Percentiles rank a stretch among this genome's conserved stretches.
Conservation (phyloP, 495 filamentous ascomycete species). For the Aspergillus biplanus region DNA sequence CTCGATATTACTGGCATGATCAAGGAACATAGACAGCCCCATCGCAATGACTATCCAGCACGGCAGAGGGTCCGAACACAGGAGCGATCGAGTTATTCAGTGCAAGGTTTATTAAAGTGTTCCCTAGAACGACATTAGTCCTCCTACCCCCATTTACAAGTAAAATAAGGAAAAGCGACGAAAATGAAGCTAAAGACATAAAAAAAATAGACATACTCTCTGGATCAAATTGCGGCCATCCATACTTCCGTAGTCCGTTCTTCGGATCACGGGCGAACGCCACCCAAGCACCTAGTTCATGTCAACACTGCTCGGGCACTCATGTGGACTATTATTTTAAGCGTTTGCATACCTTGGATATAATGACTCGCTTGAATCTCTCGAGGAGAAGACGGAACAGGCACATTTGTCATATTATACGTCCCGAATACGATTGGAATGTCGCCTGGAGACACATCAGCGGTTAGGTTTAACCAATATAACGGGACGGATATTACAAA, state of each 20-base stretch:
- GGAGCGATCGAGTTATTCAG: no score
- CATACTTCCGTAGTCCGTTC: conserved; percentile 38
- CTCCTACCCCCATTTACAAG: no score
- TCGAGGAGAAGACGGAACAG: not conserved
- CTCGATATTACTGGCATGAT: no score
- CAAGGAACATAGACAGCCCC: no score
- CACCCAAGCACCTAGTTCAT: conserved; percentile 46
- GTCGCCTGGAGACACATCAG: conserved; percentile 24
- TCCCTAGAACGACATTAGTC: no score
- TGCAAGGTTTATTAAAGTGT: no score
- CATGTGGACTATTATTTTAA: not conserved
- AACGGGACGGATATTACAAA: not conserved
- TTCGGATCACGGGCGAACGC: conserved; percentile 51
- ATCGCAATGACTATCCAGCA: no score
- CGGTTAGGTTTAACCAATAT: not conserved
- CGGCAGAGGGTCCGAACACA: no score
- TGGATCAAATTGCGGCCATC: conserved; percentile 31
- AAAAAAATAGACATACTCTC: no score
- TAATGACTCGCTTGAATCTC: conserved; percentile 21
- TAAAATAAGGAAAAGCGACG: no score
- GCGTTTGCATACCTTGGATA: conserved; percentile 24
- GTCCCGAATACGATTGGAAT: conserved; percentile 52
- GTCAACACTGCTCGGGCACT: conserved; percentile 15
- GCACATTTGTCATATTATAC: conserved; percentile 12
- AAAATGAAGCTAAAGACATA: no score